Evolutionary conservation across 1,139 yeast genomes (phyloP), one percentile per base, ranked within the genome.

Genomic region (Wickerhamomyces sp.): DNA sequence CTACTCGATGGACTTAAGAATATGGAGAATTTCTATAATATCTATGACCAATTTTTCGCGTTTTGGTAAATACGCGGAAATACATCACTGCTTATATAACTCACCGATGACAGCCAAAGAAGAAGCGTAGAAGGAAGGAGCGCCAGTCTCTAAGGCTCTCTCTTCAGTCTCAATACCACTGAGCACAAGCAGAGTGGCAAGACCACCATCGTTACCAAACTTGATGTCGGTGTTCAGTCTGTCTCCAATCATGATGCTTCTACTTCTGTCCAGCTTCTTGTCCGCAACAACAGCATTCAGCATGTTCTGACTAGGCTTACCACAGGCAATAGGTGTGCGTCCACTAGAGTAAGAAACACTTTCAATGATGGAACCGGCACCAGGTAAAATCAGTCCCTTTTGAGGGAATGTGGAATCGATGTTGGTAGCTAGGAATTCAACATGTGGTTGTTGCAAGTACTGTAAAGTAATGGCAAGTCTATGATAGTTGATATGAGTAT

Each of bases 211-310:
- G 47, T 79, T 73, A 37, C 99, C 99, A 65, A 93, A 93, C 59
- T 77, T 79, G 81, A 93, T 93, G 59, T 93, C 99, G 1, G 99
- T 93, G 63, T 93, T 91, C 50, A 93, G 73, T 52, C 99, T 76
- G 64, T 93, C 99, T 30, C 99, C 99, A 52, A 93, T 79, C 98
- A 93, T 93, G 54, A 93, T 76, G 9, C 96, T 85, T 47, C 78
- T 74, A 13, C 69, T 59, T 36, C 88, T 84, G 49, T 80, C 79
- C 36, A 79, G 68, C 18, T 75, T 63, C 26, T 66, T 62, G 42
- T 82, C 83, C 9, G 88, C 86, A 52, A 84, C 79, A 61, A 93
- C 87, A 27, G 95, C 83, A 61, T 89, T 87, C 83, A 93, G 78
- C 97, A 93, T 91, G 43, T 85, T 83, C 55, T 78, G 81, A 47